These are phyloP conservation scores for Periconia macrospinosa DNA, from an alignment of 2,329 filamentous ascomycete genomes.

Conservation along the genomic window DNA sequence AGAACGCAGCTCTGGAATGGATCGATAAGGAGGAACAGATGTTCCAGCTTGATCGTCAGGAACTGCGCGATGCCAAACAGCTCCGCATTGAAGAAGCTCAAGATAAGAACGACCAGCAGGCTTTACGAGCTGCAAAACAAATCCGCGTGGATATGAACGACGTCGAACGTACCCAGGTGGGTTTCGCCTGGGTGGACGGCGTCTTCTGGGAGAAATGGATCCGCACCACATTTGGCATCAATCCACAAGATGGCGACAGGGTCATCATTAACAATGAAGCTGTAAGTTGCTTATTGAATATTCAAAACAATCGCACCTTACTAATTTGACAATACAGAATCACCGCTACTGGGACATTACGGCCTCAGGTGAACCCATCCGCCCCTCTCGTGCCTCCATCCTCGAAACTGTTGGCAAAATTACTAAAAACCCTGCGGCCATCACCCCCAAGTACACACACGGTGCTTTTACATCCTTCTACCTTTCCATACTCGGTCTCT, in stretches of 20 bases:
- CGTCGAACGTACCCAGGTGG: conserved; percentile 82
- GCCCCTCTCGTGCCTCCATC: conserved; percentile 85
- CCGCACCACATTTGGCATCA: conserved; percentile 89
- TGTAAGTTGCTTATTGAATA: conserved; percentile 60
- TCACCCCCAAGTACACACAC: conserved; percentile 77
- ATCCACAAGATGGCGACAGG: conserved; percentile 80
- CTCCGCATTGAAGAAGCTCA: conserved; percentile 94
- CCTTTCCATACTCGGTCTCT: conserved; percentile 46
- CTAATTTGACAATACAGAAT: conserved; percentile 57
- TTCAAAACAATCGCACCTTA: neutral
- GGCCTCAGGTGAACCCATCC: conserved; percentile 84
- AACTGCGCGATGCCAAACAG: conserved; percentile 91
- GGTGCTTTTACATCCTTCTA: conserved; percentile 72
- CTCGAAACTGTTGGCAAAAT: conserved; percentile 81
- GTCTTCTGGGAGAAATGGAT: conserved; percentile 98
- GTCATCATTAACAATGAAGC: conserved; percentile 98
- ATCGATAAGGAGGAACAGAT: conserved; percentile 93
- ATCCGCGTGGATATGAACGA: conserved; percentile 91
- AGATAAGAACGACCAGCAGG: conserved; percentile 87
- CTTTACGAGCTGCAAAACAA: conserved; percentile 81
- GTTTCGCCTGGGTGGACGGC: conserved; percentile 96
- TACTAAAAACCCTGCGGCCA: conserved; percentile 67
- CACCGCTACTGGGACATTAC: conserved; percentile 94
- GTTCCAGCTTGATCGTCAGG: conserved; percentile 91
- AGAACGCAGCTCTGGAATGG: conserved; percentile 94